A percentile compares a stretch with the other conserved stretches of the same genome.
These are phyloP conservation scores for Entamoeba dispar DNA, from an alignment of 208 protist species.

Conservation along the genomic window DNA sequence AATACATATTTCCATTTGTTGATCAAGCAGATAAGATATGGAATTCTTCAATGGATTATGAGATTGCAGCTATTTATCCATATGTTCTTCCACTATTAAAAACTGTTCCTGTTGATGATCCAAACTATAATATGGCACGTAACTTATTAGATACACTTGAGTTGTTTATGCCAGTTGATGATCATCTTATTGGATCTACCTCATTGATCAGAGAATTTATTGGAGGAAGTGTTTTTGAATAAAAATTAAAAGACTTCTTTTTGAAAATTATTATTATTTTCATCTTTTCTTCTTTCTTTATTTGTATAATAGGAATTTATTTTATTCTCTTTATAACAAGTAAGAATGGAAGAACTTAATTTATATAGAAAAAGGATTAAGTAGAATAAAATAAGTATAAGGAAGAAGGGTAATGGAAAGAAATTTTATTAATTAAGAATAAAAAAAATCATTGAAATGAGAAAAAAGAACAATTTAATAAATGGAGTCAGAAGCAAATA, in stretches of 20 bases:
- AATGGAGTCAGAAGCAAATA: too few species aligned
- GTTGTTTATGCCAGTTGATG: background rate
- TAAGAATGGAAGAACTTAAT: too few species aligned
- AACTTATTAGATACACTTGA: background rate
- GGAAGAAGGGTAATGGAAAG: too few species aligned
- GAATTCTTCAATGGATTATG: background rate
- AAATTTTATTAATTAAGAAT: too few species aligned
- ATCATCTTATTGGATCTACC: background rate
- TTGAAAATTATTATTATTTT: too few species aligned
- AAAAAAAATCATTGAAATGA: too few species aligned
- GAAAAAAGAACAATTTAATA: too few species aligned
- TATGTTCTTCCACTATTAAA: background rate
- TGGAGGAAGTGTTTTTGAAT: background rate
- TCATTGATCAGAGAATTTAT: background rate
- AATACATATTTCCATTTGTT: constrained; percentile 28
- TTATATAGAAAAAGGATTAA: too few species aligned
- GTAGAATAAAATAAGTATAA: too few species aligned
- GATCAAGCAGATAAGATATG: background rate
- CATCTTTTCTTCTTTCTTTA: too few species aligned
- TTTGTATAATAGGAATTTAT: too few species aligned
- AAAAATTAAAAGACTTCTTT: background rate
- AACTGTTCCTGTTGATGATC: background rate
- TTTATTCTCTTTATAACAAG: too few species aligned
- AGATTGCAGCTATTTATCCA: background rate
- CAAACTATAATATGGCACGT: background rate